Evolutionary conservation across 164 flowering plant species (phyloP), one percentile per base, ranked within the genome.

Genomic region (Stephania cephalantha): DNA sequence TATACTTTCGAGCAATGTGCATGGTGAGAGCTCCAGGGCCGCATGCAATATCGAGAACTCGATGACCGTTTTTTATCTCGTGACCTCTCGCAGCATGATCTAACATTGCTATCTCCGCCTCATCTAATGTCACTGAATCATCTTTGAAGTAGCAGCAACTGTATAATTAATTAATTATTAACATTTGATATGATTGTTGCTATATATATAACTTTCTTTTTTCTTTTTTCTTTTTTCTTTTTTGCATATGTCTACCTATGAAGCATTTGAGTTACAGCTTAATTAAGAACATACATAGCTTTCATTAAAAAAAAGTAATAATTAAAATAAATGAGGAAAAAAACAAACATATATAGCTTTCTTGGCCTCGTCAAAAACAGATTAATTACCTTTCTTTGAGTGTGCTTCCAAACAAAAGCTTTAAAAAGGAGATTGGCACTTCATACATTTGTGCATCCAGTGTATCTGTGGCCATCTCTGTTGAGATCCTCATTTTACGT

Each of bases 401-500:
- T 35, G 42, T 4, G 31, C 29, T 58, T 20, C 78, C 78, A 58
- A 35, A 50, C 48, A 75, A 61, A 25, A 70, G 1, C 66, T 75
- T 44, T 6, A 70, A 46, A 17, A 75, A 75, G 29, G 78, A 44
- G 46, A 70, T 45, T 6, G 78, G 78, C 12, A 69, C 17, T 52
- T 75, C 73, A 18, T 75, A 75, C 29, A 69, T 25, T 13, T 75
- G 68, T 3, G 69, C 42, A 52, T 70, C 71, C 25, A 70, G 20
- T 46, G 22, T 35, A 13, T 70, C 42, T 0, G 42, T 35, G 42
- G 42, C 73, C 30, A 67, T 31, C 69, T 75, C 73, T 42, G 30
- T 53, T n/a, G 78, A 73, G 20, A 75, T 75, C 9, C 48, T 45
- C 78, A 70, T 75, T 20, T 52, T 5, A 44, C 68, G 68, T n/a